These are phyloP conservation scores for Neonectria coccinea DNA, from an alignment of 2,329 filamentous ascomycete genomes.

Conservation along the genomic window DNA sequence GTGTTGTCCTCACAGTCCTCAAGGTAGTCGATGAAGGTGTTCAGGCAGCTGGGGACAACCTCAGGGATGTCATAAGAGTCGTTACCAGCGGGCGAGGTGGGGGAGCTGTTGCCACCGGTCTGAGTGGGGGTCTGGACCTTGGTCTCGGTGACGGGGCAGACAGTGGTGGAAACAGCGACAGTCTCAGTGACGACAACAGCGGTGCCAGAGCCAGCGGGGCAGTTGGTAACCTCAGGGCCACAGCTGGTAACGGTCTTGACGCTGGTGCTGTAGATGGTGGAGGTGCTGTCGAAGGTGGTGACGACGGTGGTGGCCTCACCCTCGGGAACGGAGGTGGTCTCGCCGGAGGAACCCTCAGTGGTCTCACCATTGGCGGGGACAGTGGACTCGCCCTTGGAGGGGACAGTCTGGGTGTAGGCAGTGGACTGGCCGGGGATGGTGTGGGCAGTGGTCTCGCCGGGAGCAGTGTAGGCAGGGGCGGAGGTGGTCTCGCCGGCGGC, in stretches of 20 bases:
- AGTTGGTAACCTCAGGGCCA: slow-evolving; percentile 57
- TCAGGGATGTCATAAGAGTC: slow-evolving; percentile 59
- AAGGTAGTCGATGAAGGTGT: slow-evolving; percentile 84
- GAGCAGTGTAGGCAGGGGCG: slow-evolving; percentile 2
- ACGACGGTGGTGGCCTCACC: background rate
- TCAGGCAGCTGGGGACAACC: slow-evolving; percentile 88
- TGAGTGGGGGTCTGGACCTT: slow-evolving; percentile 33
- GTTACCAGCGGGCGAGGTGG: slow-evolving; percentile 47
- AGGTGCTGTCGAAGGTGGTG: slow-evolving; percentile 34
- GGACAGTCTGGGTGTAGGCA: background rate
- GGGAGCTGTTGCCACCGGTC: slow-evolving; percentile 30
- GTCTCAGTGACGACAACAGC: slow-evolving; percentile 43
- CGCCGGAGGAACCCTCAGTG: background rate
- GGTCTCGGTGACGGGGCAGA: slow-evolving; percentile 43
- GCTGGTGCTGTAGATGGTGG: slow-evolving; percentile 50
- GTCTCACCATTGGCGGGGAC: background rate
- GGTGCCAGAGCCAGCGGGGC: slow-evolving; percentile 55
- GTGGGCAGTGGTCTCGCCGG: slow-evolving; percentile 4
- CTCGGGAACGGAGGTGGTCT: slow-evolving; percentile 17
- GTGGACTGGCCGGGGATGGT: background rate
- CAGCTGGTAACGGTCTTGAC: slow-evolving; percentile 51
- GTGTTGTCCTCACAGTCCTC: slow-evolving; percentile 83
- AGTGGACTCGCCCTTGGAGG: background rate
- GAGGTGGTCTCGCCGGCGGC: slow-evolving; percentile 8
- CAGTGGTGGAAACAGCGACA: slow-evolving; percentile 37